Percentiles rank a stretch among this genome's conserved stretches.
These are phyloP conservation scores for Fusarium phyllophilum DNA, from an alignment of 2,329 filamentous ascomycete species.

Conservation along the genomic window DNA sequence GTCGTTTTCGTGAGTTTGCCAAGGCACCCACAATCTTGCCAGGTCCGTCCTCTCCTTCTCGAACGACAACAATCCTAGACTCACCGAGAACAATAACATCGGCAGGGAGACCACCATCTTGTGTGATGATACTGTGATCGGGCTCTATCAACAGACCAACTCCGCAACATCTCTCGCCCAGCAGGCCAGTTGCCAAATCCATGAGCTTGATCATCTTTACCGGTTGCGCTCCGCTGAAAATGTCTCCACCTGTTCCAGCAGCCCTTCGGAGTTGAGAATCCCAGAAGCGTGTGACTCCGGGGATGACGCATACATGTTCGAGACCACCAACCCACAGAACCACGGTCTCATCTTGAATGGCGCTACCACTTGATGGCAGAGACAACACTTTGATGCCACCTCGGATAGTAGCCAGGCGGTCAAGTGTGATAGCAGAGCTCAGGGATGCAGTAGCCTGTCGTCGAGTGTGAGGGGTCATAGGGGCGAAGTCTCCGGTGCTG, in stretches of 20 bases:
- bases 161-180: slow-evolving; percentile 67
- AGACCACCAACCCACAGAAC: slow-evolving; percentile 66
- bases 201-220: slow-evolving; percentile 66
- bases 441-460: slow-evolving; percentile 61
- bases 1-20: slow-evolving; percentile 47
- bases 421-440: slow-evolving; percentile 56
- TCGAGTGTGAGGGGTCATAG: slow-evolving; percentile 72
- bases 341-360: slow-evolving; percentile 62
- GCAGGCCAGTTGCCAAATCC: slow-evolving; percentile 63
- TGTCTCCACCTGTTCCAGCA: slow-evolving; percentile 61
- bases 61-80: slow-evolving; percentile 64
- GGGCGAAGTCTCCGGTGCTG: slow-evolving; percentile 64
- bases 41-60: slow-evolving; percentile 61
- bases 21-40: slow-evolving; percentile 56
- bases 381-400: slow-evolving; percentile 64
- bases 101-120: slow-evolving; percentile 58
- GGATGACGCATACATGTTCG: slow-evolving; percentile 68
- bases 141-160: slow-evolving; percentile 58
- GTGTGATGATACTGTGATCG: slow-evolving; percentile 30
- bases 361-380: slow-evolving; percentile 55
- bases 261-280: slow-evolving; percentile 66
- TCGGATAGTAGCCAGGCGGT: slow-evolving; percentile 61
- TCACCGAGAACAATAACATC: slow-evolving; percentile 67
- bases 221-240: slow-evolving; percentile 66
- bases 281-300: slow-evolving; percentile 67